Evolutionary conservation across 805 yeast genomes (phyloP), one percentile per base, ranked within the genome.

Genomic region (Wickerhamiella shivajii): DNA sequence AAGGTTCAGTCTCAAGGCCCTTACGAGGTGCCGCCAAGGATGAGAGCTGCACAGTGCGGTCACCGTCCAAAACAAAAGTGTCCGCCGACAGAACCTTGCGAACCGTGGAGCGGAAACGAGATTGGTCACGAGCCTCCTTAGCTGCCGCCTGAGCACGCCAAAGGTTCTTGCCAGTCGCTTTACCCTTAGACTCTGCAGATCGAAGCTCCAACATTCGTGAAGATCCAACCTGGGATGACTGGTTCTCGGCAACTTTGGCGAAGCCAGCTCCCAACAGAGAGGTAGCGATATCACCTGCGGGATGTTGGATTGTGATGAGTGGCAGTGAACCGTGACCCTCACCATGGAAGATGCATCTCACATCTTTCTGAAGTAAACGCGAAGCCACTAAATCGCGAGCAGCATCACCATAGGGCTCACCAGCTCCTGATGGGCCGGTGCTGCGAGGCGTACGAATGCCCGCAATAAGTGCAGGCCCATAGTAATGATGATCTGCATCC

Each of bases 231-330:
- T 71, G 45, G 10, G 67, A 49, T 1, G 83, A 69, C 51, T 83
- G 93, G 83, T 87, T 75, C 51, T 81, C 93, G 17, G 73, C 68
- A 31, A 80, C 71, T 43, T 71, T 74, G 9, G 77, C 93, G 19
- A 75, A 61, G 8, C 94, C 94, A 36, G 62, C 63, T 37, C 66
- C 70, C 38, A 81, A 62, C 37, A 81, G 57, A 42, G 69, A 68
- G 43, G 72, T 77, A 38, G 77, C 71, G 45, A 80, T 73, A 40
- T 74, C 73, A 12, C 93, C 93, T 4, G 78, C 77, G 20, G 92
- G 81, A 48, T 78, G 87, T 36, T 61, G 49, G 23, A 80, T 52
- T 30, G 67, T 56, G 18, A 72, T 66, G 28, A 56, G 46, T 1
- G 61, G 59, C 14, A 29, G 26, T 7, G 25, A 18, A 12, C 27